Evolutionary conservation across 805 yeast genomes (phyloP).

Genomic region (Saccharomyces eubayanus): DNA sequence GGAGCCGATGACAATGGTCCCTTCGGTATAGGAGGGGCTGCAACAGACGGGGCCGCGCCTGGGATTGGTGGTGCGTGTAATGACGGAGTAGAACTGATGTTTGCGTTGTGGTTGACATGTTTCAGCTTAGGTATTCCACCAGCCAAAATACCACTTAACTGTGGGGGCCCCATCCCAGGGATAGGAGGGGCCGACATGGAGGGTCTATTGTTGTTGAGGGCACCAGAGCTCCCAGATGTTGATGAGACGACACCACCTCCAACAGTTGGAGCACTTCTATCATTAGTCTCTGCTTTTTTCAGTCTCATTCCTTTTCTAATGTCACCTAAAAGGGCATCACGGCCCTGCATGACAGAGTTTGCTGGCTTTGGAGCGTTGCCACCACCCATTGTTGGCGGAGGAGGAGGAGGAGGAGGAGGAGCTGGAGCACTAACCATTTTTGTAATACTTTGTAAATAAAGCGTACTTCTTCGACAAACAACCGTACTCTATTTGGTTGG

Average conservation of each 20-base stretch:
- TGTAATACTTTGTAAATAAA: slow-evolving; percentile 4
- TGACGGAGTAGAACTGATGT: background rate
- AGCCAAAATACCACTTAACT: slow-evolving; percentile 37
- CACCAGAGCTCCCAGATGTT: slow-evolving; percentile 16
- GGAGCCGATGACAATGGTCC: slow-evolving; percentile 1
- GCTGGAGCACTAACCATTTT: slow-evolving; percentile 32
- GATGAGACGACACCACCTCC: slow-evolving; percentile 32
- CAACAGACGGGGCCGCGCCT: slow-evolving; percentile 7
- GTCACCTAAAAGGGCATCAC: slow-evolving; percentile 65
- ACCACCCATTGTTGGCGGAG: slow-evolving; percentile 31
- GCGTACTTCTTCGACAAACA: background rate
- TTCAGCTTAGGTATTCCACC: slow-evolving; percentile 73
- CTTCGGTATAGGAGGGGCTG: slow-evolving; percentile 7
- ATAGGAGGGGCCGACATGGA: slow-evolving; percentile 21
- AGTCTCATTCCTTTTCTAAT: slow-evolving; percentile 62
- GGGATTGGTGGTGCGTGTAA: slow-evolving; percentile 11
- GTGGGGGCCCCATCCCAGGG: slow-evolving; percentile 29
- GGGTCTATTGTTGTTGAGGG: background rate
- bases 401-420: slow-evolving; percentile 55
- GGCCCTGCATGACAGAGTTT: slow-evolving; percentile 29
- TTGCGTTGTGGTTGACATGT: slow-evolving; percentile 32
- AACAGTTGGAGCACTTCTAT: slow-evolving; percentile 54
- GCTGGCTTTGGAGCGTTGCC: slow-evolving; percentile 29
- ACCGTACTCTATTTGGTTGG: background rate
- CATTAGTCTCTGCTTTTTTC: slow-evolving; percentile 57